Percentiles rank a stretch among this genome's conserved stretches.
phyloP scores from a whole-genome alignment of 2,329 filamentous ascomycete genomes.

The Trichophyton equinum region DNA sequence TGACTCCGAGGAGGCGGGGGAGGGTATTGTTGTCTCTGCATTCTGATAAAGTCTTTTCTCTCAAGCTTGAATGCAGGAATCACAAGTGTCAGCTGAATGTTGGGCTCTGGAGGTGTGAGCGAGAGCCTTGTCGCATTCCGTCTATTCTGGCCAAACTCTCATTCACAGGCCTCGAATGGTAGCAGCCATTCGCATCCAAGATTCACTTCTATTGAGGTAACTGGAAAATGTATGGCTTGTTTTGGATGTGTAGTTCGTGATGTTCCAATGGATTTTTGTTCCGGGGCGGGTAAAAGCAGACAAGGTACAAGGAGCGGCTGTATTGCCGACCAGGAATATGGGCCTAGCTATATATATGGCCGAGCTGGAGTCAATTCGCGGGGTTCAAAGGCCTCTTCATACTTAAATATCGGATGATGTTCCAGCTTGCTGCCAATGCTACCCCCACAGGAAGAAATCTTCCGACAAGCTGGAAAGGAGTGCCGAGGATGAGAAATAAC shows the following conservation, averaged over 20 bases:
- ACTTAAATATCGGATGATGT: neutral
- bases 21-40: slow-evolving; percentile 6
- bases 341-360: neutral
- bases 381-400: slow-evolving; percentile 2
- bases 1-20: neutral
- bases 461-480: neutral
- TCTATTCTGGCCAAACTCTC: neutral
- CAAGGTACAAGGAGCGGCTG: neutral
- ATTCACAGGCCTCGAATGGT: neutral
- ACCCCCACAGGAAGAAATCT: neutral
- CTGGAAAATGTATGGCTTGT: neutral
- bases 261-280: neutral
- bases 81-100: neutral
- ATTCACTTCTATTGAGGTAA: neutral
- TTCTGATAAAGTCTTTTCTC: neutral
- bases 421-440: neutral
- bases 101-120: neutral
- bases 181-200: neutral
- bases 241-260: neutral
- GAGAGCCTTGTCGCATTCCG: neutral
- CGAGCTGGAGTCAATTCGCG: slow-evolving; percentile 3
- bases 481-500: neutral
- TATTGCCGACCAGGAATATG: neutral
- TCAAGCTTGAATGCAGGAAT: neutral
- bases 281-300: neutral